Base-by-base conservation (phyloP, 495 filamentous ascomycete species). In the Xanthoparmelia taractica region DNA sequence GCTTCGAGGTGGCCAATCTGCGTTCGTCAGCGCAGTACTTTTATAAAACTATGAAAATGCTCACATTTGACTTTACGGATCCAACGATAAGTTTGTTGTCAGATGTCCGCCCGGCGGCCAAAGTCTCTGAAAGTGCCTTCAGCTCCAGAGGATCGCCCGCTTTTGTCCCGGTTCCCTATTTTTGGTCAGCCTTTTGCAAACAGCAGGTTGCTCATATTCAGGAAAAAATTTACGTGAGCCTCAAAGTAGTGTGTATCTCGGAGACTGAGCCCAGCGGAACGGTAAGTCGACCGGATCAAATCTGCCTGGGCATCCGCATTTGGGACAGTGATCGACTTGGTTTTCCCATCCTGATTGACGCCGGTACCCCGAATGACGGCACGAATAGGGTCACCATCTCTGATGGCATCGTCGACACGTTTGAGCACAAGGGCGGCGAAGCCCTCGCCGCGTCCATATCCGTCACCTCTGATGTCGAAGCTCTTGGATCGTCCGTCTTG, bases 311-410 rank as follows among this genome's bases (percentile, higher is more conserved):
- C 74, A 18, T 71, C 61, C 12, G 55, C 55, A 57, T 69, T 81
- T 1, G 79, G 79, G 10, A 74, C 67, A 0, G 75, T 76, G 54
- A 80, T 76, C 8, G 75, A 76, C 15, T 61, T 54, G 15, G 77
- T 81, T 10, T 76, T 79, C 13, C 84, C 84, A 71, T 88, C 84
- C 63, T 85, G 73, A 29, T 77, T 77, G 29, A 69, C 65, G 2
- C 66, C 70, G 0, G 69, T 70, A 31, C 59, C 59, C 7, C 65
- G 48, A 17, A 69, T 66, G 23, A 69, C 59, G 29, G 76, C 77
- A 4, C 77, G 74, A 34, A 84, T 77, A 0, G 71, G 66, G 68
- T 83, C 76, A 0, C 63, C 63, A 41, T 79, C 73, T 27, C 61
- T 57, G 4, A 81, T 43, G 0, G 80, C 80, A 12, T 68, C 68